Base-by-base conservation (phyloP, 2,329 filamentous ascomycete species). In the Pseudogymnoascus sp. region DNA sequence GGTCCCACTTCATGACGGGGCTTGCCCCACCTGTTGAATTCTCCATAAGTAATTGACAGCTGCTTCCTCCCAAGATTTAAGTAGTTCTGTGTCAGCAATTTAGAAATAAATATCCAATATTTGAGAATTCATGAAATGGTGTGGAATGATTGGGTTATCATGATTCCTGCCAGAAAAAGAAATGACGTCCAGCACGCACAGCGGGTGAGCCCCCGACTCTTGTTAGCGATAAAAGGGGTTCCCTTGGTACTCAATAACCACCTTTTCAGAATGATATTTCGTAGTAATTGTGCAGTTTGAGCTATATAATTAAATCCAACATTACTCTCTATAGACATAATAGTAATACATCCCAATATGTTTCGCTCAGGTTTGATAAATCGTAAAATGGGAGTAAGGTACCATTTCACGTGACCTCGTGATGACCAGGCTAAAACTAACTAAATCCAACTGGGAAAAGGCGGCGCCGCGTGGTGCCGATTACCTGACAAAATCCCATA, bases 381-480 rank as follows among this genome's bases (percentile, higher is more conserved):
- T 21, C 12, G 50, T 21, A 14, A 56, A 56, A 56, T 31, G 4
- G n/a, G n/a, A 10, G 7, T 14, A 56, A 56, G 50, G 50, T 56
- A 56, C n/a, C n/a, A 56, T 56, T 35, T 18, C 50, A 56, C 50
- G 50, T 56, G 50, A 56, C 28, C 28, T 56, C 50, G 50, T 56
- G 50, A 33, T 16, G 28, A 56, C 4, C 28, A 21, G 28, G 16
- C 28, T 56, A 56, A 56, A 56, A 33, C 14, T 18, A 56, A 56
- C 50, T 56, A 56, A 56, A 56, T 18, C 50, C 50, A 56, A 56
- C 50, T 56, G 50, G 50, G 50, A 16, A 56, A n/a, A 33, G 50
- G 50, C 50, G 50, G 50, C 50, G 50, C 50, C 50, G 50, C 50
- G 50, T 56, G 50, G 50, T 33, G 50, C 50, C 50, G 50, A 56